Conservation (phyloP, 805 yeast genomes). For the Candida caryicola region DNA sequence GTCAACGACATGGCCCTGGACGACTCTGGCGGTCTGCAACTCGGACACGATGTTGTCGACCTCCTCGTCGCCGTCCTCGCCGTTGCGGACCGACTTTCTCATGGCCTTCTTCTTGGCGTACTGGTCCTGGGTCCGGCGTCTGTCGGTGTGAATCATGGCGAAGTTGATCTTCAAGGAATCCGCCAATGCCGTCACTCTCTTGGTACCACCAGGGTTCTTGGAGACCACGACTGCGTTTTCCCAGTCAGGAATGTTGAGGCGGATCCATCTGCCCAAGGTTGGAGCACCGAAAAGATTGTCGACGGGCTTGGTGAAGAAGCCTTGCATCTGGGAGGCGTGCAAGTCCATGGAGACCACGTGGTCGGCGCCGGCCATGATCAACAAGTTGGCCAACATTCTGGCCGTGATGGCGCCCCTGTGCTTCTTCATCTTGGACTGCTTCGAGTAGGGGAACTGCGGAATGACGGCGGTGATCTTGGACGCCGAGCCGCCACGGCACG, state of each 20-base stretch:
- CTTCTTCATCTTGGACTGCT: slow-evolving; percentile 97
- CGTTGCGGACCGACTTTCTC: slow-evolving; percentile 37
- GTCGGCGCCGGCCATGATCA: slow-evolving; percentile 98
- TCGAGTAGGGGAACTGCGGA: slow-evolving; percentile 96
- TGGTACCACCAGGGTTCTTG: slow-evolving; percentile 99
- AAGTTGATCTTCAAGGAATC: slow-evolving; percentile 92
- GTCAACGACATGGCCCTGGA: slow-evolving; percentile 95
- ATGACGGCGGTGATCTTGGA: slow-evolving; percentile 93
- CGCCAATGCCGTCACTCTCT: slow-evolving; percentile 96
- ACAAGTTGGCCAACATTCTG: slow-evolving; percentile 90
- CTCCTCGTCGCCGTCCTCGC: slow-evolving; percentile 55
- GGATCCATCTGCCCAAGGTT: slow-evolving; percentile 92
- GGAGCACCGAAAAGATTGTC: slow-evolving; percentile 97
- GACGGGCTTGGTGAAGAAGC: slow-evolving; percentile 95
- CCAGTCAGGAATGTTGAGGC: slow-evolving; percentile 83
- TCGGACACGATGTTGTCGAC: slow-evolving; percentile 71
- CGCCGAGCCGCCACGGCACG: slow-evolving; percentile 98
- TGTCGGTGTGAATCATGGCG: slow-evolving; percentile 98
- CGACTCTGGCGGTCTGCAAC: slow-evolving; percentile 92
- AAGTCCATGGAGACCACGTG: slow-evolving; percentile 97
- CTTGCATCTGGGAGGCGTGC: slow-evolving; percentile 98
- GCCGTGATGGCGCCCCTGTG: slow-evolving; percentile 99
- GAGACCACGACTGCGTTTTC: slow-evolving; percentile 91
- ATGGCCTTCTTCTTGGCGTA: slow-evolving; percentile 39
- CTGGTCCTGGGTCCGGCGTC: slow-evolving; percentile 81